These are phyloP conservation scores for Teunomyces cretensis DNA, from an alignment of 805 yeast genomes.

Conservation along the genomic window DNA sequence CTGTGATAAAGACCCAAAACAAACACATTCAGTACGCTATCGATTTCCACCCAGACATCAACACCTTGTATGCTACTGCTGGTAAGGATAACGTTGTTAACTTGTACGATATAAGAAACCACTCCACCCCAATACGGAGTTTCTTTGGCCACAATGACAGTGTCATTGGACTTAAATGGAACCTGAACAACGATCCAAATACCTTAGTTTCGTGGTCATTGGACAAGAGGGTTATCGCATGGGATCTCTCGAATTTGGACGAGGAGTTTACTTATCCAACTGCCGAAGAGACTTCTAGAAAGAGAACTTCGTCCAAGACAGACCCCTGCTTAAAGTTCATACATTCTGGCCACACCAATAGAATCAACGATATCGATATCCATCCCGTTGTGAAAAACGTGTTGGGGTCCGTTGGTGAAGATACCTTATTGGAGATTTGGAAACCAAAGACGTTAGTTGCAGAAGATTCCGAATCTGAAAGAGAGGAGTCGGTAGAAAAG, in stretches of 20 bases:
- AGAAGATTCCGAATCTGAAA: conserved; percentile 32
- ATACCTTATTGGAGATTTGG: conserved; percentile 75
- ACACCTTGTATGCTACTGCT: conserved; percentile 67
- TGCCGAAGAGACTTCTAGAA: conserved; percentile 49
- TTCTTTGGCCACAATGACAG: conserved; percentile 63
- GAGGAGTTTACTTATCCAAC: conserved; percentile 48
- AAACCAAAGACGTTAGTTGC: conserved; percentile 53
- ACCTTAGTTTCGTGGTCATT: conserved; percentile 56
- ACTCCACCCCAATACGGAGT: conserved; percentile 56
- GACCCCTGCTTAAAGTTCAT: conserved; percentile 78
- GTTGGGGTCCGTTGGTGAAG: conserved; percentile 71
- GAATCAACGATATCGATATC: conserved; percentile 66
- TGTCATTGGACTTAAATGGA: conserved; percentile 44
- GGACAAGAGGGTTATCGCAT: conserved; percentile 69
- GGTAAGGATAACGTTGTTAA: conserved; percentile 74
- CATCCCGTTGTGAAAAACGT: conserved; percentile 61
- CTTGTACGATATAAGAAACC: conserved; percentile 73
- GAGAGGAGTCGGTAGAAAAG: conserved; percentile 19
- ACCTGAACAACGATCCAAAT: conserved; percentile 48
- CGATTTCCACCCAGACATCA: conserved; percentile 58
- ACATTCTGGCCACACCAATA: conserved; percentile 84
- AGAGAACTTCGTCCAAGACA: conserved; percentile 43
- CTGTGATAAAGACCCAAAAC: conserved; percentile 46
- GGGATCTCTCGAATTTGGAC: conserved; percentile 68
- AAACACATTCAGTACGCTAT: conserved; percentile 66